These are phyloP conservation scores for Talaromyces funiculosus DNA, from an alignment of 2,329 filamentous ascomycete species.

Conservation along the genomic window DNA sequence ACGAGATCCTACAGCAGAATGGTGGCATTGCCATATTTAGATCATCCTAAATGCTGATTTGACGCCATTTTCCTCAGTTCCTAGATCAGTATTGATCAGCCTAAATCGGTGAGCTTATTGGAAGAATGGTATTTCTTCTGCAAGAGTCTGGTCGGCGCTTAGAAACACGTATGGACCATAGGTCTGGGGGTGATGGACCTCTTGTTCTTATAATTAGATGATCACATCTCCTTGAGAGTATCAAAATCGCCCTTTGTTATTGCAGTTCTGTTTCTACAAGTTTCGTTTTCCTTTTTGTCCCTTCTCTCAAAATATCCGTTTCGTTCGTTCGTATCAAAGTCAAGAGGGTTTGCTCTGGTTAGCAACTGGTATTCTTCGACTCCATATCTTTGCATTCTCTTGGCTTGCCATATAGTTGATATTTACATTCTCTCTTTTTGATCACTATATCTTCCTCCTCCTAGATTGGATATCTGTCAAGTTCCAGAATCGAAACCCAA, in stretches of 20 bases:
- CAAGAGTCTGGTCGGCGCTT: not conserved
- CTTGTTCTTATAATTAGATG: conserved; percentile 8
- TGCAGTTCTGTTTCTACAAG: not conserved
- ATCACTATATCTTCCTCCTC: no score
- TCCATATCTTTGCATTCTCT: not conserved
- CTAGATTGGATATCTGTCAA: not conserved
- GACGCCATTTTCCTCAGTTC: not conserved
- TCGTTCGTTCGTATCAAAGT: not conserved
- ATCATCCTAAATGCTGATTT: not conserved
- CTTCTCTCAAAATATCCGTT: conserved; percentile 1
- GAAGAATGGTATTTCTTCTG: not conserved
- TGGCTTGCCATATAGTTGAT: not conserved
- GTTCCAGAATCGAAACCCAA: not conserved
- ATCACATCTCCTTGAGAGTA: not conserved
- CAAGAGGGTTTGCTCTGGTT: conserved; percentile 11
- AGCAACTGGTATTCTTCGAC: conserved; percentile 8
- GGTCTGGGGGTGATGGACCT: not conserved
- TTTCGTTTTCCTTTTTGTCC: not conserved
- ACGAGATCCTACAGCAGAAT: not conserved
- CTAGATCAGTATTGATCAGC: not conserved
- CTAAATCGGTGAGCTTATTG: not conserved
- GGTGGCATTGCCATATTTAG: conserved; percentile 3
- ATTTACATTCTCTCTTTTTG: not conserved
- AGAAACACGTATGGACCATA: not conserved
- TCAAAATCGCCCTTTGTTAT: not conserved